Conservation (phyloP, 345 rosid genomes). For the Geranium rotundifolium region DNA sequence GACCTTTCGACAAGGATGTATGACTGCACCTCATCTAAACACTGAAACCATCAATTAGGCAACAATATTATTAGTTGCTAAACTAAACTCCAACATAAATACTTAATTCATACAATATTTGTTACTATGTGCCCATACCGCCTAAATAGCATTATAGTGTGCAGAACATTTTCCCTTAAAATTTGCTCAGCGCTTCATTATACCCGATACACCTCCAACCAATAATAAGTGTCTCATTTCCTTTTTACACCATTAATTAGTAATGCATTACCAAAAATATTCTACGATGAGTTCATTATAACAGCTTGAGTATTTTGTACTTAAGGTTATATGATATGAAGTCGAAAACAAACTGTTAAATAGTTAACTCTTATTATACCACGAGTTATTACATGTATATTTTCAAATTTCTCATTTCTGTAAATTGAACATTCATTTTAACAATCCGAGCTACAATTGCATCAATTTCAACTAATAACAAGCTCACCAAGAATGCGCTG, state of each 20-base stretch:
- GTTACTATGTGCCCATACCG: neutral
- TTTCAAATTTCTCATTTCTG: neutral
- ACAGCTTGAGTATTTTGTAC: no score
- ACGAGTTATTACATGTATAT: no score
- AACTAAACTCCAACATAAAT: neutral
- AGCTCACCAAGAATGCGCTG: slow-evolving; percentile 58
- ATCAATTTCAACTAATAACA: neutral
- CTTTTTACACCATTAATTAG: no score
- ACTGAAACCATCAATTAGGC: slow-evolving; percentile 29
- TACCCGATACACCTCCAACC: no score
- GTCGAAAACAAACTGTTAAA: no score
- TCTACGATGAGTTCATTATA: no score
- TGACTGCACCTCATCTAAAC: slow-evolving; percentile 79
- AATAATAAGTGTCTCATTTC: no score
- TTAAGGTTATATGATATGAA: no score
- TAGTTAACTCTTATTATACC: no score
- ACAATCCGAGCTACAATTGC: neutral
- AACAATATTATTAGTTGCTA: neutral
- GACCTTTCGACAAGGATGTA: slow-evolving; percentile 76
- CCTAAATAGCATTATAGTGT: neutral
- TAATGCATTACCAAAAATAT: no score
- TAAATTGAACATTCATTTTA: neutral
- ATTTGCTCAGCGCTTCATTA: no score
- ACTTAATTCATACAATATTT: neutral
- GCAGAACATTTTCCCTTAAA: neutral